These are phyloP conservation scores for Vachellia pachyceras DNA, from an alignment of 306 rosid genomes.

Conservation along the genomic window DNA sequence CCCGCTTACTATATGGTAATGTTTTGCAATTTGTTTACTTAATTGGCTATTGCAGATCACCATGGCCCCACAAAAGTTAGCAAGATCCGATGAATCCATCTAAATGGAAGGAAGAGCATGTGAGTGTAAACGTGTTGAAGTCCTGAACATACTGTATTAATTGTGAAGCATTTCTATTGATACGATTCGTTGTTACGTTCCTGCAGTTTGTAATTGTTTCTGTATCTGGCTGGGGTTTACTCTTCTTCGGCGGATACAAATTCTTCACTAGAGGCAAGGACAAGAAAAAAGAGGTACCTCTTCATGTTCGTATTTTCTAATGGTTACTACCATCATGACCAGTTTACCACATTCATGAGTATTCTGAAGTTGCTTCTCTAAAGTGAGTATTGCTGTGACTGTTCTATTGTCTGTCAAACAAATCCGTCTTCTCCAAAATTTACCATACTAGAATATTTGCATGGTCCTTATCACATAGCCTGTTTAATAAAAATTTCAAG, in stretches of 20 bases:
- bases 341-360: constrained; percentile 12
- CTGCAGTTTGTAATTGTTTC: constrained; percentile 88
- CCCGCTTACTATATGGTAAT: not conserved
- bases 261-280: constrained; percentile 69
- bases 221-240: constrained; percentile 83
- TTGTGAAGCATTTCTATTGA: constrained; percentile 9
- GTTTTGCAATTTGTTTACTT: not conserved
- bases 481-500: constrained; percentile 10
- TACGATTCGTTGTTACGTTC: constrained; percentile 34
- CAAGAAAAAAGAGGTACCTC: constrained; percentile 88
- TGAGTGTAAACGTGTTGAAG: constrained; percentile 52
- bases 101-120: constrained; percentile 99
- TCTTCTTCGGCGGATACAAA: constrained; percentile 68
- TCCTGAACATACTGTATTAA: constrained; percentile 18
- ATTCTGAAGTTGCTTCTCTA: constrained; percentile 12
- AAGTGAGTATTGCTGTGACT: constrained; percentile 22
- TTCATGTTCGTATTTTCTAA: not conserved
- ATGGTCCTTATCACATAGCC: not conserved
- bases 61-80: constrained; percentile 87
- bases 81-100: constrained; percentile 90
- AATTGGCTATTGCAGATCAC: constrained; percentile 68
- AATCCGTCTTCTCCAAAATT: not conserved
- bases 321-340: not conserved
- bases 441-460: constrained; percentile 10
- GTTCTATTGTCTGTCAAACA: constrained; percentile 9